A percentile compares a stretch with the other conserved stretches of the same genome.
These are phyloP conservation scores for Paragyromitra xinjiangensis DNA, from an alignment of 495 filamentous ascomycete genomes.

Conservation along the genomic window DNA sequence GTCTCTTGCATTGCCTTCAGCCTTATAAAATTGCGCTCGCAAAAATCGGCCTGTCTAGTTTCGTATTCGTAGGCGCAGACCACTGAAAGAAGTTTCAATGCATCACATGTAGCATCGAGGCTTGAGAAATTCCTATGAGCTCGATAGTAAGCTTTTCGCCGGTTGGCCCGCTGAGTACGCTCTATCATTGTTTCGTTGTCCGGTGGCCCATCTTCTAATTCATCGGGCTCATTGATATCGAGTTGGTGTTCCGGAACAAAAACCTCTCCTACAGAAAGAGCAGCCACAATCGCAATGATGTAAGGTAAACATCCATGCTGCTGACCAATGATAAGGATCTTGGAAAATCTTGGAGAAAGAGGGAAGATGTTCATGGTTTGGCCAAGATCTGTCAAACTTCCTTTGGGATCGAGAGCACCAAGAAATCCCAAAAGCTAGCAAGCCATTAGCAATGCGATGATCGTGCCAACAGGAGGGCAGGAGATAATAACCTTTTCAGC, in stretches of 20 bases:
- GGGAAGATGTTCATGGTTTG: slow-evolving; percentile 86
- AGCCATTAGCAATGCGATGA: slow-evolving; percentile 14
- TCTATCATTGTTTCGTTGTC: slow-evolving; percentile 72
- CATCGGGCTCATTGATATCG: slow-evolving; percentile 63
- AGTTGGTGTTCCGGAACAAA: slow-evolving; percentile 87
- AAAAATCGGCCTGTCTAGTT: slow-evolving; percentile 73
- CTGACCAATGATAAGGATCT: slow-evolving; percentile 88
- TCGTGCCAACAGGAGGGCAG: slow-evolving; percentile 59
- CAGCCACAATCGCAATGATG: slow-evolving; percentile 87
- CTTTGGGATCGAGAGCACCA: slow-evolving; percentile 59
- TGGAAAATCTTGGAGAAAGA: slow-evolving; percentile 85
- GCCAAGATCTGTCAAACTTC: slow-evolving; percentile 64
- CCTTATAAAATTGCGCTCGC: slow-evolving; percentile 80
- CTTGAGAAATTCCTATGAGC: slow-evolving; percentile 81
- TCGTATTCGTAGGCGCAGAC: slow-evolving; percentile 84
- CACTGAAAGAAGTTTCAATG: slow-evolving; percentile 87
- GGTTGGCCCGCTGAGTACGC: slow-evolving; percentile 69
- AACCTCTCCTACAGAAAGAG: slow-evolving; percentile 84
- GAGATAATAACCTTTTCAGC: slow-evolving; percentile 87
- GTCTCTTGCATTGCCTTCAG: slow-evolving; percentile 87
- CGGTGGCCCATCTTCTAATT: slow-evolving; percentile 61
- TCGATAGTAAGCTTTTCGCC: slow-evolving; percentile 74
- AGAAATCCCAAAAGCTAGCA: slow-evolving; percentile 58
- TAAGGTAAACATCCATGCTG: slow-evolving; percentile 84
- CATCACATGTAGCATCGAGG: slow-evolving; percentile 84